Evolutionary conservation across 768 basidiomycete genomes (phyloP), one percentile per base, ranked within the genome.

Genomic region (Suillus subaureus): DNA sequence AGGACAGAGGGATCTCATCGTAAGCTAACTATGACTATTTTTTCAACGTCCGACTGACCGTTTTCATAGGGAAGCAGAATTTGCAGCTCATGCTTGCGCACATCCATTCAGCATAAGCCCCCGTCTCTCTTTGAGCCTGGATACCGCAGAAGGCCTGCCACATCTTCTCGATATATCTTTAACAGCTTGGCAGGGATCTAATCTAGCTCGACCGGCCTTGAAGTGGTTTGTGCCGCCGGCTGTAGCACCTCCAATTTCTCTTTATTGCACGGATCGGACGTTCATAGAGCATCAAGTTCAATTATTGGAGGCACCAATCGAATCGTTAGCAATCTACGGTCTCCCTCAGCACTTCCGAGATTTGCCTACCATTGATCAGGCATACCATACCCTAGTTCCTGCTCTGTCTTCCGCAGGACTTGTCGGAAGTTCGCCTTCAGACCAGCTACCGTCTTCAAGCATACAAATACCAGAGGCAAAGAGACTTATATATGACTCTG

Each of bases 381-480:
- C 71, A 31, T 90, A 87, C 67, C 72, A 83, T 13, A 70, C 73
- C 15, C 74, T 84, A 31, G 69, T 91, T 39, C 90, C 93, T 37
- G 84, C 84, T 43, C 71, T 95, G 23, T 81, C 89, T 2, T 83
- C 88, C 6, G 70, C 75, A 7, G 97, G 97, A 49, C 77, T 99
- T 57, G 72, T 96, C 64, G 82, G 80, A 35, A 78, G 74, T 43
- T 93, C 96, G 1, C 83, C 93, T 6, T 70, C 75, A 0, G 83
- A 91, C 67, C 94, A 97, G 72, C 79, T 94, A 9, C 96, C 96
- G 2, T 78, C 84, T 55, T 88, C 96, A 13, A 84, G 85, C 37
- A 96, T 98, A 92, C 89, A 91, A 68, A 92, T 99, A 42, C 97
- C 97, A 4, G 94, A 98, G 68, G 92, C 93, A 55, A 96, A 97